Evolutionary conservation across 257 asterid genomes (phyloP), one percentile per base, ranked within the genome.

Genomic region (Capsicum rhomboideum): DNA sequence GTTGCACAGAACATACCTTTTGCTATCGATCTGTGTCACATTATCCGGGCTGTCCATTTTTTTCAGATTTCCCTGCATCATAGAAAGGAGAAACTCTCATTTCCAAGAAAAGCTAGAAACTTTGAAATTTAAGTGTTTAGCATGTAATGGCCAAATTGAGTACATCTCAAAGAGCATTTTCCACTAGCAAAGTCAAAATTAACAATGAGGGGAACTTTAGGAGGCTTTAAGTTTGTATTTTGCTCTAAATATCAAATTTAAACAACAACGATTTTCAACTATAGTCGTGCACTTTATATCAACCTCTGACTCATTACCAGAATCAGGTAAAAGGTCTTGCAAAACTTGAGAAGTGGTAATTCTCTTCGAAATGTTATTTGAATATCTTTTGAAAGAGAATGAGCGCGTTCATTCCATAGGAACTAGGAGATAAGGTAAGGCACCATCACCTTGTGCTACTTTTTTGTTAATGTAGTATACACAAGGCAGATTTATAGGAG

Each of bases 1-100:
- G 42, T 46, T 46, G 13, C 40, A 67, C 2, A 49, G 54, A 14
- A n/a, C 31, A 18, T 91, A 94, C 95, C 69, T 87, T 83, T 88
- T 92, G 53, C 80, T 83, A 84, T 91, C 95, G 12, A 92, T 83
- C 44, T 86, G 83, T 67, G 90, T 74, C 54, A 84, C 89, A 82
- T 79, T 86, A 26, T 64, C 79, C 3, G 84, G 34, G 80, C 85
- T 84, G 10, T 58, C 66, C 54, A 86, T 91, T 87, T 85, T 89
- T 83, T 91, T 40, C 97, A 78, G 91, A 69, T 86, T 89, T 92
- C 82, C 92, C 95, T 89, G 92, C 83, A 83, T 84, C 28, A 83
- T 63, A 74, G 71, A 9, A 64, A 79, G 56, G 37, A 69, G 10
- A 2, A 8, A 75, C 58, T 75, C 26, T 49, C 44, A 75, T 75